These are phyloP conservation scores for Kluyveromyces nonfermentans DNA, from an alignment of 805 yeast genomes.

Conservation along the genomic window DNA sequence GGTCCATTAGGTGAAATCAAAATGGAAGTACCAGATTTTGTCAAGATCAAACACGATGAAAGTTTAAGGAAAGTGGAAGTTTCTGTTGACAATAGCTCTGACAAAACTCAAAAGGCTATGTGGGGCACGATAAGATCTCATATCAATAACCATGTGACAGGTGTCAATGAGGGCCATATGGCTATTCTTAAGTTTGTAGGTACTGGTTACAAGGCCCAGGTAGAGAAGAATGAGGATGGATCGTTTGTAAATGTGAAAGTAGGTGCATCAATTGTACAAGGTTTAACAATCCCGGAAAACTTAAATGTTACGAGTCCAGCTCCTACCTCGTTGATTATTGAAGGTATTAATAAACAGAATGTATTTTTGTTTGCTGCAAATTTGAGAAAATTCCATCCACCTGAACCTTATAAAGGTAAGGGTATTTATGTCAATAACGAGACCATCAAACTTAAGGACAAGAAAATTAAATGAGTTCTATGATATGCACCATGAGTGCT, in stretches of 20 bases:
- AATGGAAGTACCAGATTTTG: conserved; percentile 64
- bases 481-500: neutral
- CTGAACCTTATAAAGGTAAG: conserved; percentile 98
- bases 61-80: conserved; percentile 37
- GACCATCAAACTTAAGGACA: conserved; percentile 81
- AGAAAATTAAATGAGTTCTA: conserved; percentile 76
- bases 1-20: conserved; percentile 74
- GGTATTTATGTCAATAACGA: conserved; percentile 91
- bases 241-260: conserved; percentile 67
- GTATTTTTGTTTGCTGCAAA: conserved; percentile 83
- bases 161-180: conserved; percentile 90
- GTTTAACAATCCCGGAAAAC: conserved; percentile 67
- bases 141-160: conserved; percentile 67
- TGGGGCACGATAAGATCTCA: conserved; percentile 92
- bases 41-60: conserved; percentile 31
- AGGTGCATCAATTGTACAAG: conserved; percentile 78
- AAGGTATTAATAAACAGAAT: conserved; percentile 82
- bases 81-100: conserved; percentile 43
- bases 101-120: conserved; percentile 69
- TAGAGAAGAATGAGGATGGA: conserved; percentile 43
- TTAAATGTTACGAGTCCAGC: conserved; percentile 67
- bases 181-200: conserved; percentile 86
- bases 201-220: conserved; percentile 87
- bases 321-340: conserved; percentile 77
- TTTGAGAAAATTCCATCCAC: conserved; percentile 79